Evolutionary conservation across 805 yeast species (phyloP), one percentile per base, ranked within the genome.

Genomic region (Sugiyamaella boreocaroliniensis): DNA sequence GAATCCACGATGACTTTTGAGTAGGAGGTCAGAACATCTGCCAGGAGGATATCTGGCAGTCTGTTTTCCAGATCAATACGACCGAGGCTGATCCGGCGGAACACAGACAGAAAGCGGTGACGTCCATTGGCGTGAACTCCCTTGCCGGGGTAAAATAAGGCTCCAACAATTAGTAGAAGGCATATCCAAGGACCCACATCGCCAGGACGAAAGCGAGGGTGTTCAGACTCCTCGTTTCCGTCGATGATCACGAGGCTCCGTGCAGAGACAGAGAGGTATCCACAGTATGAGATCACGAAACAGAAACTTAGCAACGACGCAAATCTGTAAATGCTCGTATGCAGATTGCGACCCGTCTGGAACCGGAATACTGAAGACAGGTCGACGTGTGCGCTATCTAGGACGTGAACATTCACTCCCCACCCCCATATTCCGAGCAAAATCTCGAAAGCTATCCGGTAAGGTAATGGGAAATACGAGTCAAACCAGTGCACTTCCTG

Each of bases 11-110:
- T 61, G 0, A 89, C 86, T 63, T 82, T 82, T 2, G 88, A 73
- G 64, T 85, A 89, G 0, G 97, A 89, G 0, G 95, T 85, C 45
- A 93, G 71, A 4, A 89, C 81, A 70, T 92, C 99, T 7, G 96
- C 81, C 12, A 90, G 66, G 46, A 93, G 68, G 40, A 92, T 86
- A 64, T 92, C 97, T 51, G 86, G 85, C 15, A 86, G 79, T 61
- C 96, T 72, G 42, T 64, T 55, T 14, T 76, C 76, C 14, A 68
- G 60, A 61, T 85, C 84, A 32, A 88, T 80, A 1, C 75, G 73
- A 2, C 95, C 95, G 2, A 64, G 8, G 22, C 47, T 48, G 3
- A 86, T 71, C 49, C 95, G 71, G 49, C 69, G 70, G 2, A 70
- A 52, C 41, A 82, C 61, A 16, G 56, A 44, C 11, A 71, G 64